Percentiles rank a stretch among this genome's conserved stretches.
Evolutionary conservation across 2,329 filamentous ascomycete genomes (phyloP).

Genomic region (Drechslerella coelobrocha): DNA sequence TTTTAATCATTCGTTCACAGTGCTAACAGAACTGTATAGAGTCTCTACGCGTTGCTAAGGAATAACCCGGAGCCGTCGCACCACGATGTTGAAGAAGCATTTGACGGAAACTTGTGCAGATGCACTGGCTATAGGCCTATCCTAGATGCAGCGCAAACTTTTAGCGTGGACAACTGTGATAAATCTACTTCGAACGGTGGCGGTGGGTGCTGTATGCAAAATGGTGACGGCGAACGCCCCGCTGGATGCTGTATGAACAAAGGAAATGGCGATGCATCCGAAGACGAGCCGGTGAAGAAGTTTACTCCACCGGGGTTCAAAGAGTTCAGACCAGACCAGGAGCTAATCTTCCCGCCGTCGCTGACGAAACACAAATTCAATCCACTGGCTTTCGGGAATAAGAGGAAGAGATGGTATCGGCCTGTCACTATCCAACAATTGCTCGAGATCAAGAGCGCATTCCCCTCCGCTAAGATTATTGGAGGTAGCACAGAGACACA

Average conservation of each 20-base stretch:
- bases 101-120: slow-evolving; percentile 93
- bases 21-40: slow-evolving; percentile 62
- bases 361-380: slow-evolving; percentile 82
- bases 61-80: slow-evolving; percentile 80
- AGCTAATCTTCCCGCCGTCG: slow-evolving; percentile 90
- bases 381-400: slow-evolving; percentile 88
- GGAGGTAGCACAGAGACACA: slow-evolving; percentile 96
- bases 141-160: slow-evolving; percentile 89
- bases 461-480: slow-evolving; percentile 89
- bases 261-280: slow-evolving; percentile 57
- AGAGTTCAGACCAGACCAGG: slow-evolving; percentile 89
- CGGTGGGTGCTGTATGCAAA: slow-evolving; percentile 74
- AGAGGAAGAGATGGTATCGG: slow-evolving; percentile 90
- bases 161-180: slow-evolving; percentile 69
- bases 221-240: slow-evolving; percentile 61
- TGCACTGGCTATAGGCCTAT: slow-evolving; percentile 97
- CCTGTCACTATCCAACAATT: slow-evolving; percentile 86
- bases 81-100: slow-evolving; percentile 90
- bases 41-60: slow-evolving; percentile 86
- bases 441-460: slow-evolving; percentile 84
- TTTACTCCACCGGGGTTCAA: slow-evolving; percentile 92
- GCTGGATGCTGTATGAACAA: slow-evolving; percentile 75
- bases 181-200: slow-evolving; percentile 67
- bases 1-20: neutral
- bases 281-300: slow-evolving; percentile 62